phyloP scores from a whole-genome alignment of 2,329 filamentous ascomycete species.

The Torrubiellomyces zombiae region DNA sequence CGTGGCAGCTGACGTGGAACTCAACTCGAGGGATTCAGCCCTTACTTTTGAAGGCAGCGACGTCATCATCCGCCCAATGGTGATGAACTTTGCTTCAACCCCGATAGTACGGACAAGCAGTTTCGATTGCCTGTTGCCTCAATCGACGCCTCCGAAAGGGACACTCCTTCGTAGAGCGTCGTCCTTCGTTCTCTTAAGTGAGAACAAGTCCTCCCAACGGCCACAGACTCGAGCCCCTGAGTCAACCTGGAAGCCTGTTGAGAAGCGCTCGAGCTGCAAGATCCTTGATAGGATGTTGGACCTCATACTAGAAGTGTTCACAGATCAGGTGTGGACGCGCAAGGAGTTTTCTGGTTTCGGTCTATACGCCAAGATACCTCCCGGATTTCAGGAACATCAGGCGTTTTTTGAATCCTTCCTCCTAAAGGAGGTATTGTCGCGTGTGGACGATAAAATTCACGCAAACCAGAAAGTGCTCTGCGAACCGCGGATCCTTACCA shows the following conservation, averaged over 20 bases:
- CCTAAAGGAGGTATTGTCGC: slow-evolving; percentile 55
- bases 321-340: slow-evolving; percentile 67
- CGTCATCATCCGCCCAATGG: slow-evolving; percentile 64
- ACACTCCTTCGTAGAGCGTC: slow-evolving; percentile 63
- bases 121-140: slow-evolving; percentile 28
- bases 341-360: slow-evolving; percentile 87
- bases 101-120: slow-evolving; percentile 61
- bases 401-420: slow-evolving; percentile 90
- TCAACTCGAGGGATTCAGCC: slow-evolving; percentile 67
- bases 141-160: slow-evolving; percentile 31
- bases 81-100: slow-evolving; percentile 35
- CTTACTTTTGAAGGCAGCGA: slow-evolving; percentile 76
- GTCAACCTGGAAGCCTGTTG: no score
- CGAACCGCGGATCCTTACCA: slow-evolving; percentile 73
- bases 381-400: slow-evolving; percentile 86
- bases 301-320: slow-evolving; percentile 62
- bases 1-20: slow-evolving; percentile 67
- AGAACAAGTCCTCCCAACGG: no score
- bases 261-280: no score
- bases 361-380: slow-evolving; percentile 73
- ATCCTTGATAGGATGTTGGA: slow-evolving; percentile 64
- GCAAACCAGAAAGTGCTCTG: slow-evolving; percentile 54
- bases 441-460: slow-evolving; percentile 53
- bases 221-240: no score
- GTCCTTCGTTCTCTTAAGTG: slow-evolving; percentile 77